phyloP scores from a whole-genome alignment of 805 yeast genomes.

The Suhomyces canberraensis region DNA sequence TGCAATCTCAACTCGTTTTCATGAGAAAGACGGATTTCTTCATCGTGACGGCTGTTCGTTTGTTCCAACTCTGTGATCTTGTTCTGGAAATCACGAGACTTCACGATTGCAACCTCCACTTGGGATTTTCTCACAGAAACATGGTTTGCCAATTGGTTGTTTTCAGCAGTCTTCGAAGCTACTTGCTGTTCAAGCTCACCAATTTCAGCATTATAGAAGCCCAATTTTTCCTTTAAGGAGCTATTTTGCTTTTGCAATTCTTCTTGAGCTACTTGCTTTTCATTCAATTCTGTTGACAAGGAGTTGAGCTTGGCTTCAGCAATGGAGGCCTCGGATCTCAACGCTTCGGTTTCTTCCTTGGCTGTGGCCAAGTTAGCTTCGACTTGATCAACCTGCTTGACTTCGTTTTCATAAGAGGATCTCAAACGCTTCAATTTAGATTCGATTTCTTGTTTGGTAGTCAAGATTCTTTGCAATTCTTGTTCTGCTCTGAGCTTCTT shows the following conservation, averaged over 20 bases:
- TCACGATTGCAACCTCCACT: conserved; percentile 56
- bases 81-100: conserved; percentile 37
- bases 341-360: conserved; percentile 61
- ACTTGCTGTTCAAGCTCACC: conserved; percentile 56
- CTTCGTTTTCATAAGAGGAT: conserved; percentile 74
- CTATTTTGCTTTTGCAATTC: conserved; percentile 67
- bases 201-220: conserved; percentile 63
- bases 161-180: conserved; percentile 49
- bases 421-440: conserved; percentile 64
- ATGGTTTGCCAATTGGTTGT: conserved; percentile 60
- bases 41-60: conserved; percentile 19
- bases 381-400: conserved; percentile 67
- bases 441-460: conserved; percentile 68
- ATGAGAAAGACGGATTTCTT: conserved; percentile 16
- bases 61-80: conserved; percentile 26
- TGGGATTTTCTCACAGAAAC: conserved; percentile 68
- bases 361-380: conserved; percentile 60
- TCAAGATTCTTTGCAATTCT: conserved; percentile 67
- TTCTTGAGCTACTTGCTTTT: conserved; percentile 57
- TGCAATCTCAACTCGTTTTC: conserved; percentile 8
- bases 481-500: conserved; percentile 73
- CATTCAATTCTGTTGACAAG: conserved; percentile 60
- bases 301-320: conserved; percentile 78
- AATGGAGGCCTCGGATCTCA: conserved; percentile 68
- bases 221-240: conserved; percentile 64